These are phyloP conservation scores for Aspergillus heteromorphus DNA, from an alignment of 495 filamentous ascomycete genomes.

Conservation along the genomic window DNA sequence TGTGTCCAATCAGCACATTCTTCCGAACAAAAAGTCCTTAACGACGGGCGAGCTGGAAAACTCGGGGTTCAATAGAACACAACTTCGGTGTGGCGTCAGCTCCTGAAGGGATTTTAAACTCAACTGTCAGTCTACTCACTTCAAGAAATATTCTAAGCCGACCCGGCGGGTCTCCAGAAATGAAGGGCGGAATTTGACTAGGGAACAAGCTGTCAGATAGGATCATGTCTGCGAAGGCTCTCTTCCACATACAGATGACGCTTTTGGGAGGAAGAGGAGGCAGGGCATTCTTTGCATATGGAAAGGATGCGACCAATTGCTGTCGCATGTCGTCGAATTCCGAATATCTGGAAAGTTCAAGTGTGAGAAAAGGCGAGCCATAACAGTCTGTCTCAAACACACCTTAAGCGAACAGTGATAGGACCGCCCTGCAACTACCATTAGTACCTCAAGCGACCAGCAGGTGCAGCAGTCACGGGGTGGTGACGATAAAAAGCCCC, in stretches of 20 bases:
- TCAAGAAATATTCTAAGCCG: slow-evolving; percentile 67
- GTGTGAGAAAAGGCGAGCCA: background rate
- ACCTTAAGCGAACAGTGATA: slow-evolving; percentile 58
- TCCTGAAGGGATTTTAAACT: background rate
- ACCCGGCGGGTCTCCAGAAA: slow-evolving; percentile 62
- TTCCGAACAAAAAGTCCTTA: slow-evolving; percentile 64
- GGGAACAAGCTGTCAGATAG: slow-evolving; percentile 11
- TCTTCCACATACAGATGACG: slow-evolving; percentile 52
- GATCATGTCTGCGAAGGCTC: background rate
- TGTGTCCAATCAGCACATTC: slow-evolving; percentile 21
- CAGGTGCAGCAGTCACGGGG: background rate
- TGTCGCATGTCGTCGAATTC: slow-evolving; percentile 63
- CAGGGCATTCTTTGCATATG: slow-evolving; percentile 57
- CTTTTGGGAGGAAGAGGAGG: slow-evolving; percentile 66
- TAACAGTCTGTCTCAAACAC: background rate
- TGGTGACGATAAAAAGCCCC: background rate
- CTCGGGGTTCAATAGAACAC: slow-evolving; percentile 63
- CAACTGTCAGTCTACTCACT: slow-evolving; percentile 41
- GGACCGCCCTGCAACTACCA: slow-evolving; percentile 46
- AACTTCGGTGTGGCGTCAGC: slow-evolving; percentile 34
- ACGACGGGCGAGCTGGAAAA: slow-evolving; percentile 62
- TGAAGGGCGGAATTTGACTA: slow-evolving; percentile 60
- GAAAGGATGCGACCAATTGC: slow-evolving; percentile 57
- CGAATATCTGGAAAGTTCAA: slow-evolving; percentile 50
- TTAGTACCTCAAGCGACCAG: slow-evolving; percentile 13